Base-by-base conservation (phyloP, 1,284 basidiomycete species). In the Ganoderma lucidum region DNA sequence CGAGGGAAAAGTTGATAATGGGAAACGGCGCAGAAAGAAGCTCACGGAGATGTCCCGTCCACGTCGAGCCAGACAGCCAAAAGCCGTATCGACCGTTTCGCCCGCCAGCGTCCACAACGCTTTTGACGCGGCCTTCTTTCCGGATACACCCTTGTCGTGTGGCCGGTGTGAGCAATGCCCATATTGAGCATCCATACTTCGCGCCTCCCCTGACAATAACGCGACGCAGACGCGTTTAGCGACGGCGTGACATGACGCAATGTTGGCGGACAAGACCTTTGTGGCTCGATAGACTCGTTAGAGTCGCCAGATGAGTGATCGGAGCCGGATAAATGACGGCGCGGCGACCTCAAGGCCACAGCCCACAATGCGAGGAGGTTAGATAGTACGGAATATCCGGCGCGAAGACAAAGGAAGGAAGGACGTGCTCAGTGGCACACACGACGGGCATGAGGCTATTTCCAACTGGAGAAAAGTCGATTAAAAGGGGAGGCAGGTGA, bases 161-260 rank as follows among this genome's bases (percentile, higher is more conserved):
- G 55, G 32, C 55, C 55, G 66, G 19, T 70, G 66, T 72, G 64
- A 63, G 62, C 60, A 69, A 48, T 69, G 68, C 68, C 70, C 64
- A 65, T 60, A 55, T 65, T 41, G 28, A 51, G 48, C 62, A 28
- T 60, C 32, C 60, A 39, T 17, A 32, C 56, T 39, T 59, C 35
- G 32, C 56, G 32, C 35, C 30, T 51, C 48, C 9, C 32, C 4
- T 39, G 56, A 59, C 56, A 59, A 59, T 59, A 37, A 19, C 15
- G 35, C 56, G 56, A 32, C 56, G 56, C 35, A 10, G 32, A 59
- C 19, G 56, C 35, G 35, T n/a, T 59, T 37, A 35, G 56, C 56
- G 35, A 45, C 12, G 19, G 39, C 37, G 65, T 53, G 53, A 56
- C 63, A 63, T 70, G 63, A 68, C 70, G 68, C 64, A 72, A 66